phyloP scores from a whole-genome alignment of 805 yeast species.

The Wickerhamomyces rabaulensis region DNA sequence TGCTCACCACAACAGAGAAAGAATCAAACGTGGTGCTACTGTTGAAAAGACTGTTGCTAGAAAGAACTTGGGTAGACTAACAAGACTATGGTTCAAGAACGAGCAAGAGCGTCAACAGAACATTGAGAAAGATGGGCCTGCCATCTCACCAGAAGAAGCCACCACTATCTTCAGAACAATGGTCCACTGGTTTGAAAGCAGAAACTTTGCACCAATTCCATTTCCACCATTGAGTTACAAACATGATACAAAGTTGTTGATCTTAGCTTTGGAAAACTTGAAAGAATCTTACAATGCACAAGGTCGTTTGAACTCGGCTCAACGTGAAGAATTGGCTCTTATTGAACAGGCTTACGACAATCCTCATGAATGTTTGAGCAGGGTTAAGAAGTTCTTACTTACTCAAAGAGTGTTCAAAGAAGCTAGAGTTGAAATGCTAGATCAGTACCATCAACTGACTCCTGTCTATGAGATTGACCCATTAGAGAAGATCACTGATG shows the following conservation, averaged over 20 bases:
- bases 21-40: constrained; percentile 83
- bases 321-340: constrained; percentile 87
- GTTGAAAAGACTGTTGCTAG: constrained; percentile 93
- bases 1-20: constrained; percentile 87
- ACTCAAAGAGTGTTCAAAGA: constrained; percentile 94
- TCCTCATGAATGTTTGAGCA: constrained; percentile 86
- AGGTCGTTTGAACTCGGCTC: constrained; percentile 75
- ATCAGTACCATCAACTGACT: constrained; percentile 72
- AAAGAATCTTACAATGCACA: constrained; percentile 75
- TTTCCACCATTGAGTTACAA: constrained; percentile 91
- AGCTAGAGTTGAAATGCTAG: constrained; percentile 83
- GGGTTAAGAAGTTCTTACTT: constrained; percentile 74
- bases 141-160: constrained; percentile 80
- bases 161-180: constrained; percentile 78
- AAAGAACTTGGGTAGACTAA: constrained; percentile 86
- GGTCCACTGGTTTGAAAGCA: constrained; percentile 86
- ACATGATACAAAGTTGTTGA: constrained; percentile 87
- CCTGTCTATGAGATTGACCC: constrained; percentile 92
- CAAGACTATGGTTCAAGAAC: constrained; percentile 85
- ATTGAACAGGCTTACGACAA: constrained; percentile 96
- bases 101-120: constrained; percentile 86
- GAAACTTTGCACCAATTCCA: constrained; percentile 82
- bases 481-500: constrained; percentile 91
- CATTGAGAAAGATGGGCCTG: constrained; percentile 83
- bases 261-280: constrained; percentile 82